Evolutionary conservation across 768 basidiomycete genomes (phyloP).

Genomic region (Psilocybe tampanensis): DNA sequence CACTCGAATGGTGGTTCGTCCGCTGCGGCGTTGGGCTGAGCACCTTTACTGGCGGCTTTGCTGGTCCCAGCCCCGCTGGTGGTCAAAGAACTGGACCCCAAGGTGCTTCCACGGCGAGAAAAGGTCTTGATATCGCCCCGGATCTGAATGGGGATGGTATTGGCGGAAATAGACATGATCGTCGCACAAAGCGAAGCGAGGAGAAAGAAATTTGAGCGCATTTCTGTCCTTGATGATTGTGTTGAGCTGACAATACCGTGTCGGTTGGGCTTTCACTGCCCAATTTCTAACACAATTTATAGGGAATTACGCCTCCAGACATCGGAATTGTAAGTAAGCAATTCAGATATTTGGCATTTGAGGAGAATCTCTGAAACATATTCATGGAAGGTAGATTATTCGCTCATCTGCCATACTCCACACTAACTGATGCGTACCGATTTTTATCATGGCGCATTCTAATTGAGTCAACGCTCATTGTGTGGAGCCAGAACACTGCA

Average conservation of each 20-base stretch:
- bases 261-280: no score
- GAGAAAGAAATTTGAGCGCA: not conserved
- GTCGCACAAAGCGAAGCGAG: not conserved
- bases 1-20: conserved; percentile 4
- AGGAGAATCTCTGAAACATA: no score
- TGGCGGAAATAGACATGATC: not conserved
- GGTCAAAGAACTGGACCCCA: not conserved
- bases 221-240: not conserved
- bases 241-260: no score
- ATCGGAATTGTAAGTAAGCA: no score
- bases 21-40: not conserved
- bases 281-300: no score
- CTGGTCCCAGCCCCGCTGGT: not conserved
- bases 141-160: not conserved
- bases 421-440: not conserved
- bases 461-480: not conserved
- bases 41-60: not conserved
- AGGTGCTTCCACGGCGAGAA: not conserved
- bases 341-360: no score
- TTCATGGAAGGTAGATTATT: not conserved
- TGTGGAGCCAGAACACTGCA: not conserved
- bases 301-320: no score
- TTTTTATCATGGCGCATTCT: not conserved
- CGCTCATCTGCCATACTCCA: not conserved
- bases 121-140: not conserved